phyloP scores from a whole-genome alignment of 2,329 filamentous ascomycete genomes.

The Lachnellula arida region DNA sequence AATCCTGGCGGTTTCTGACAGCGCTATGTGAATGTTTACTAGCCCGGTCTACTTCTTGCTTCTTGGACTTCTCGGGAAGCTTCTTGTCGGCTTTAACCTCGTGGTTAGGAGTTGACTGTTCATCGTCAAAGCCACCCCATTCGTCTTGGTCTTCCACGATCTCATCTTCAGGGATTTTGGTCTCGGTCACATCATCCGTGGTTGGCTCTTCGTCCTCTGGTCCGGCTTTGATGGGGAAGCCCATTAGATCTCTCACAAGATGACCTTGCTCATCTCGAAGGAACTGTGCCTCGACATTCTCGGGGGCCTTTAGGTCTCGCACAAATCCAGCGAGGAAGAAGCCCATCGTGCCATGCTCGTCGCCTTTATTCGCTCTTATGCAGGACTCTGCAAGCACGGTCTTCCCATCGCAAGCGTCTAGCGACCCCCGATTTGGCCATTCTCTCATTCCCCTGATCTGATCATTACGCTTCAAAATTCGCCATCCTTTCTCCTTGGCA shows the following conservation, averaged over 20 bases:
- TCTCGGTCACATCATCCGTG: constrained; percentile 6
- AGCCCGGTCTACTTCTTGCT: background rate
- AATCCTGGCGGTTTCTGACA: background rate
- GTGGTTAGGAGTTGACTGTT: constrained; percentile 12
- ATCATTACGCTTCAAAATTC: constrained; percentile 62
- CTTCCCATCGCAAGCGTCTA: constrained; percentile 45
- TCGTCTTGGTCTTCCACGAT: constrained; percentile 35
- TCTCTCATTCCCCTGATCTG: constrained; percentile 72
- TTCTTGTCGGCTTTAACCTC: background rate
- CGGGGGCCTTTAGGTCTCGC: constrained; percentile 33
- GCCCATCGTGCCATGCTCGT: constrained; percentile 81
- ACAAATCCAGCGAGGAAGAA: constrained; percentile 94
- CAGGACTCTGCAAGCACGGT: constrained; percentile 64
- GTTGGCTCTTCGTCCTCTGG: constrained; percentile 14
- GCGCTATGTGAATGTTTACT: background rate
- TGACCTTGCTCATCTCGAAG: constrained; percentile 49
- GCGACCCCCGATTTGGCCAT: constrained; percentile 64
- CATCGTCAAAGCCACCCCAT: constrained; percentile 37
- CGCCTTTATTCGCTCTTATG: constrained; percentile 75
- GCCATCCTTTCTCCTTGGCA: constrained; percentile 68
- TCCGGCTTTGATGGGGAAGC: constrained; percentile 35
- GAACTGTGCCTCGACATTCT: constrained; percentile 14
- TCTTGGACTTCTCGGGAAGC: background rate
- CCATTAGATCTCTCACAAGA: constrained; percentile 41
- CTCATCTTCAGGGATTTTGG: constrained; percentile 14